phyloP scores from a whole-genome alignment of 768 basidiomycete genomes.

The Russula griseocarnosa region DNA sequence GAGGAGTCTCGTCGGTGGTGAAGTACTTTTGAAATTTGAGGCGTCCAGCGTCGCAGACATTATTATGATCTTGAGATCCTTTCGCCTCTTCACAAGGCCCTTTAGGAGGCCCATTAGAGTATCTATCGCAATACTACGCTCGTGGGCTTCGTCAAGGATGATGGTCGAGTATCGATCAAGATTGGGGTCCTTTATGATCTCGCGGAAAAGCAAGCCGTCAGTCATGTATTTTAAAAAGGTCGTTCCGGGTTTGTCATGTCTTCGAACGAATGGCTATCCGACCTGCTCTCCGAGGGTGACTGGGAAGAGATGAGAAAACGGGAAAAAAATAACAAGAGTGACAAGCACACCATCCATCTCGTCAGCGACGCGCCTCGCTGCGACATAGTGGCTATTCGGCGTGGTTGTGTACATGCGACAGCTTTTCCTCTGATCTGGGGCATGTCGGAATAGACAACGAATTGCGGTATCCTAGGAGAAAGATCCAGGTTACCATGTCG shows the following conservation, averaged over 20 bases:
- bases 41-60: conserved; percentile 99
- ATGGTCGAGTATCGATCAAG: conserved; percentile 92
- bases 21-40: conserved; percentile 98
- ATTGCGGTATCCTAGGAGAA: conserved; percentile 81
- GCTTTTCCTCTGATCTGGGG: conserved; percentile 87
- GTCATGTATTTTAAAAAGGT: conserved; percentile 99
- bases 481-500: not conserved
- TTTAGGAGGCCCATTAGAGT: conserved; percentile 98
- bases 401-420: conserved; percentile 94
- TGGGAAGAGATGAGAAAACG: conserved; percentile 34
- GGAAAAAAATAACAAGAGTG: conserved; percentile 1
- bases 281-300: conserved; percentile 92
- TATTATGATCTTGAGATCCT: conserved; percentile 93
- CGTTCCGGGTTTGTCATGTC: conserved; percentile 85
- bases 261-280: conserved; percentile 97
- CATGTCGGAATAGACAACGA: conserved; percentile 89
- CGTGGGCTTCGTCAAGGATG: conserved; percentile 98
- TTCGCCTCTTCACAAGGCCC: conserved; percentile 67
- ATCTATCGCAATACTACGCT: conserved; percentile 95
- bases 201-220: conserved; percentile 97
- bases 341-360: conserved; percentile 88
- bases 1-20: conserved; percentile 49
- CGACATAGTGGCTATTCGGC: conserved; percentile 97
- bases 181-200: conserved; percentile 94
- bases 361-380: conserved; percentile 96